Evolutionary conservation across 306 rosid species (phyloP), one percentile per base, ranked within the genome.

Genomic region (Styphnolobium japonicum): DNA sequence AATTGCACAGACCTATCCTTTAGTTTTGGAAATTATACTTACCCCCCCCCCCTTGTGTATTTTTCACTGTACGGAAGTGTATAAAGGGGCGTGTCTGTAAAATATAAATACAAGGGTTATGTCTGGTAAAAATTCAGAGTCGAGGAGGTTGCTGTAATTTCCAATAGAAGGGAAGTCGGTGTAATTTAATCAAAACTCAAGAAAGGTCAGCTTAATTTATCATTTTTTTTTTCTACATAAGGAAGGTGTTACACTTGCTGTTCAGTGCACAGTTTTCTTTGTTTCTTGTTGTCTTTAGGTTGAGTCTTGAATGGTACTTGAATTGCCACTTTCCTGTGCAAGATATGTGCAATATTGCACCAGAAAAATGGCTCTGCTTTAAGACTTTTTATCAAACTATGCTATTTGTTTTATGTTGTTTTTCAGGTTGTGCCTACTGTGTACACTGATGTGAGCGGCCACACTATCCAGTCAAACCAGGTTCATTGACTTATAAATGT

Each of bases 391-490:
- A 77, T 5, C 66, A 37, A 67, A 31, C 45, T 58, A 79, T 48
- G 16, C 67, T 48, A 25, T 46, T 65, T 62, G 43, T 69, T 61
- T 58, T 77, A 51, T 71, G 77, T 42, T 56, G 6, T 61, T 76
- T 71, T 81, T 53, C 83, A 96, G 99, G 98, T 96, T 85, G 98
- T 96, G 78, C 96, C 99, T 33, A 93, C 97, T 42, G 97, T 93
- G 40, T 96, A 91, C 90, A 89, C 97, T 67, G 94, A 89, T 39
- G 85, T 91, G 76, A 89, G 83, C 55, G 99, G 99, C 22, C 86
- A 96, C 73, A 78, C 96, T 14, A 96, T 96, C 80, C 99, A 93
- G 82, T 89, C 97, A 60, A 96, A 96, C 86, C 98, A 96, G 98
- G 99, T 96, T 83, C 29, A 45, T 67, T 45, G 14, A 71, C 74